These are phyloP conservation scores for Fraxinus angustifolia DNA, from an alignment of 305 asterid genomes.

Conservation along the genomic window DNA sequence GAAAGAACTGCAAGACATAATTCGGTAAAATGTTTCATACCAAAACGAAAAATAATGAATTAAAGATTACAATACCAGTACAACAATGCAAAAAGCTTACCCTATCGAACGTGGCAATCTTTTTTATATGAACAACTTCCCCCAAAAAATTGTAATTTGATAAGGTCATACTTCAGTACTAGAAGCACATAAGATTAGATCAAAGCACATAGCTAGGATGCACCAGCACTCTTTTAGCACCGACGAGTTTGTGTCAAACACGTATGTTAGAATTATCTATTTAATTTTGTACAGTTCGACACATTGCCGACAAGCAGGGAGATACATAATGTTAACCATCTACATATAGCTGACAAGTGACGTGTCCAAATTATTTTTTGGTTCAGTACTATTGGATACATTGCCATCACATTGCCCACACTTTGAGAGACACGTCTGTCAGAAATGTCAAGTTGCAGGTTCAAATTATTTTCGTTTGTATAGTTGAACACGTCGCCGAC, in stretches of 20 bases:
- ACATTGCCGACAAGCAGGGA: background rate
- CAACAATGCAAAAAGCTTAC: background rate
- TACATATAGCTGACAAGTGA: background rate
- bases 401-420: background rate
- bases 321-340: background rate
- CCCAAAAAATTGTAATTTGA: background rate
- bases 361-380: background rate
- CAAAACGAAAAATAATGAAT: background rate
- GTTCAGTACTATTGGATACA: background rate
- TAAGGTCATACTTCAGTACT: background rate
- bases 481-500: background rate
- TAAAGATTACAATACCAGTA: background rate
- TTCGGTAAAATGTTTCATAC: slow-evolving; percentile 13
- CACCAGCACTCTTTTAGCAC: background rate
- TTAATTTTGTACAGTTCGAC: background rate
- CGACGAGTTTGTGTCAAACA: background rate
- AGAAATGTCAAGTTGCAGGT: background rate
- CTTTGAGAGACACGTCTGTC: background rate
- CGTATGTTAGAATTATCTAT: background rate
- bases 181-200: background rate
- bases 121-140: background rate
- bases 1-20: slow-evolving; percentile 67
- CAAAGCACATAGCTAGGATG: background rate
- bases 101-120: background rate
- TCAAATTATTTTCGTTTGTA: background rate